Base-by-base conservation (phyloP, 2,329 filamentous ascomycete genomes). In the Microdochium nivale region DNA sequence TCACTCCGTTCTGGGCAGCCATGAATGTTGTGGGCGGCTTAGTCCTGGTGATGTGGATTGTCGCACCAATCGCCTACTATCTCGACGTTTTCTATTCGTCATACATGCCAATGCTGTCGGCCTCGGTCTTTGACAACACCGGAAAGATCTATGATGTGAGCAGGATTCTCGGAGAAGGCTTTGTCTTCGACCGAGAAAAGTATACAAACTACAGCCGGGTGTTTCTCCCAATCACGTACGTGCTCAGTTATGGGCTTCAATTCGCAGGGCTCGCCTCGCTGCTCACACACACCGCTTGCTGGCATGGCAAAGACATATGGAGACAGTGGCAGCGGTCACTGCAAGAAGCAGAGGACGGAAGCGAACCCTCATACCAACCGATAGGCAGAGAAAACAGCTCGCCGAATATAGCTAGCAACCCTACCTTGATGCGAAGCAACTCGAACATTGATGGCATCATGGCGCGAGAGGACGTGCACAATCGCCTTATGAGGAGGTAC, bases 1-100 rank as follows among this genome's bases (percentile, higher is more conserved):
- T 94, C 16, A 90, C 89, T 0, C 89, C 89, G 0, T 94, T 92
- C 67, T 90, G 89, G 88, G 86, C 88, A 40, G 86, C 88, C 9
- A 81, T 91, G 69, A 94, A 94, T 61, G 88, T 94, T 35, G 81
- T 94, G 25, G 87, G 85, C 53, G 89, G 88, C 4, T 74, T 94
- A 49, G 81, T 90, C 2, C 70, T 90, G 48, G 86, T 94, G 50
- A 92, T 94, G 85, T 94, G 88, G 88, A 79, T 92, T 51, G 69
- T 88, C 30, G 88, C 88, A 1, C 88, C 89, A 0, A 77, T 92
- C 33, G 78, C 89, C 60, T 92, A 92, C 68, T 95, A 94, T 67
- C 74, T 76, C 61, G 94, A 94, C 59, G 74, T 87, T 51, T 81
- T 91, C 59, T 92, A 84, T 67, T 88, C 88, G 1, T 86, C 87